phyloP scores from a whole-genome alignment of 2,329 filamentous ascomycete genomes.

The Cladosporium austrohemisphaericum region DNA sequence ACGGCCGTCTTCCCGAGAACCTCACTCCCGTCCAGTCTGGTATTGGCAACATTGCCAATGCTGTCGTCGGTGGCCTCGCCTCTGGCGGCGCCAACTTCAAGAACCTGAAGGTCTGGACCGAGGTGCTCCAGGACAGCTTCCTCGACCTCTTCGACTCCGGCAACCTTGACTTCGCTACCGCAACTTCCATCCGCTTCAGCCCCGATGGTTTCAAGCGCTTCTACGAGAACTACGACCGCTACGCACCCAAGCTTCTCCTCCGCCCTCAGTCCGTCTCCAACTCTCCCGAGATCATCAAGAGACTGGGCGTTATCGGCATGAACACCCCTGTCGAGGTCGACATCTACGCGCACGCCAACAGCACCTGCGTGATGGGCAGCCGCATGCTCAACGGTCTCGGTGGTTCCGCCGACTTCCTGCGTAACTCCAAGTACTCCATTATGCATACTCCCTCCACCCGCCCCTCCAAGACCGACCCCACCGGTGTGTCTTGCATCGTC shows the following conservation, averaged over 20 bases:
- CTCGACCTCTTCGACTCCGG: constrained; percentile 87
- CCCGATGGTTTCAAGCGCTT: constrained; percentile 88
- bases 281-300: constrained; percentile 83
- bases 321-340: constrained; percentile 93
- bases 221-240: constrained; percentile 78
- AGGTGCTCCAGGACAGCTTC: constrained; percentile 90
- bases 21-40: constrained; percentile 80
- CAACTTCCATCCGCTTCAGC: constrained; percentile 85
- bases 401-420: constrained; percentile 77
- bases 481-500: constrained; percentile 78
- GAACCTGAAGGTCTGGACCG: constrained; percentile 89
- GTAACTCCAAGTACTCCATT: constrained; percentile 77
- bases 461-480: constrained; percentile 76
- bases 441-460: constrained; percentile 87
- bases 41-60: constrained; percentile 91
- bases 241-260: constrained; percentile 77
- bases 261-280: constrained; percentile 87
- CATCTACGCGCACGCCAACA: constrained; percentile 92
- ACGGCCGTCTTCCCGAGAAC: constrained; percentile 71
- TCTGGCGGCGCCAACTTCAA: constrained; percentile 72
- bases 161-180: constrained; percentile 82
- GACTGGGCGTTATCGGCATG: constrained; percentile 86
- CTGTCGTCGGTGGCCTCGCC: constrained; percentile 78
- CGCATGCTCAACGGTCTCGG: constrained; percentile 85
- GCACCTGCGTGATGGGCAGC: constrained; percentile 81